Evolutionary conservation across 495 filamentous ascomycete genomes (phyloP), one percentile per base, ranked within the genome.

Genomic region (Massariosphaeria phaeospora): DNA sequence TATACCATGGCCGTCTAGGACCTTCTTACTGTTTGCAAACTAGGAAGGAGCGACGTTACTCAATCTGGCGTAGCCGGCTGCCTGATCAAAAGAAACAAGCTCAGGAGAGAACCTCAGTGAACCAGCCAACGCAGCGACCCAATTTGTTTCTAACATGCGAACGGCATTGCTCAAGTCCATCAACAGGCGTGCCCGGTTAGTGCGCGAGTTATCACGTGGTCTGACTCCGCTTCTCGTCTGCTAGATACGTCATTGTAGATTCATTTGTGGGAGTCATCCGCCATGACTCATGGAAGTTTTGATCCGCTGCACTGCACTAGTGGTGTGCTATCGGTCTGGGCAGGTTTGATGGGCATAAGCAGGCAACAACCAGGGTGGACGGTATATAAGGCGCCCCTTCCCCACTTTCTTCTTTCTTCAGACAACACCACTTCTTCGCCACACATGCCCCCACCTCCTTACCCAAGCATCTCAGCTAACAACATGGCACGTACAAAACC

Each of bases 1-100:
- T 55, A 63, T 26, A 59, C 45, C 7, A 33, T 55, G 7, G 44
- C 55, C 27, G 55, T 54, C 1, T 63, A 48, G 55, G 54, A 63
- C 18, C 57, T 40, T 44, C 47, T 57, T 21, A 21, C 30, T 23
- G 25, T 24, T 25, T 26, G 17, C 30, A 33, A n/a, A 33, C 30
- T n/a, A n/a, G 8, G n/a, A n/a, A n/a, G 30, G 30, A 8, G 30
- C n/a, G 30, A n/a, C n/a, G n/a, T n/a, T 33, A 33, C n/a, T n/a
- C n/a, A n/a, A 33, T 7, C 8, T 33, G 8, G 8, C 30, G 30
- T 33, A n/a, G n/a, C 30, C 30, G 17, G 21, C 17, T 42, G 11
- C 15, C 6, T 36, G 34, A 36, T 36, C 3, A 36, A n/a, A n/a
- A 36, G 12, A 36, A 12, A 5, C 18, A 36, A n/a, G 34, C 3